A percentile compares a stretch with the other conserved stretches of the same genome.
phyloP scores from a whole-genome alignment of 164 flowering plant genomes.

The Aristolochia californica region DNA sequence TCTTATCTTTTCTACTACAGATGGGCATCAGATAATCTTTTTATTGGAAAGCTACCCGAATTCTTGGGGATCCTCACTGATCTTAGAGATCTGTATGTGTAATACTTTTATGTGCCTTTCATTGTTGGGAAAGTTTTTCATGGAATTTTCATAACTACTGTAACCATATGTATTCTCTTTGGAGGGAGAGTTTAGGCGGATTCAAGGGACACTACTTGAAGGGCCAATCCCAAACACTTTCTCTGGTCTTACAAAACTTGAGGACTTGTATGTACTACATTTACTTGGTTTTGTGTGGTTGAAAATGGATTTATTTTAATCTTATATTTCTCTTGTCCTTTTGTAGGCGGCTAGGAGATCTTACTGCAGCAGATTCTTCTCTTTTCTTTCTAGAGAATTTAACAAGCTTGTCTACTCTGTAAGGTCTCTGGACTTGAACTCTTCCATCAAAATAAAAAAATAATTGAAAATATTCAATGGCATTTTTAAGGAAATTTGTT shows the following conservation, averaged over 20 bases:
- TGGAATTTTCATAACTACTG: no score
- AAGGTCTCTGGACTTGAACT: no score
- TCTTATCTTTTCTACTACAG: conserved; percentile 16
- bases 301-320: background rate
- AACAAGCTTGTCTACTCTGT: conserved; percentile 32
- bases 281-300: background rate
- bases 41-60: conserved; percentile 40
- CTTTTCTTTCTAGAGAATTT: conserved; percentile 29
- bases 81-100: conserved; percentile 25
- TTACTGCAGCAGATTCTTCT: conserved; percentile 25
- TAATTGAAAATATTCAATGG: no score
- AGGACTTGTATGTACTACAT: conserved; percentile 25
- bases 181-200: conserved; percentile 23
- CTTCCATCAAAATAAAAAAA: no score
- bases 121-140: background rate
- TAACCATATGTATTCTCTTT: no score
- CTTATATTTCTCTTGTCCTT: no score
- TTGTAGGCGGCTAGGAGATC: conserved; percentile 39
- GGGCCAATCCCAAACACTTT: conserved; percentile 44
- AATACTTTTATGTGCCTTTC: no score
- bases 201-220: conserved; percentile 35
- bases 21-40: conserved; percentile 49
- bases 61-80: conserved; percentile 31
- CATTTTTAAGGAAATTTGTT: no score
- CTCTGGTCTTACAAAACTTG: conserved; percentile 31